Base-by-base conservation (phyloP, 1,284 basidiomycete genomes). In the Cronartium quercuum region DNA sequence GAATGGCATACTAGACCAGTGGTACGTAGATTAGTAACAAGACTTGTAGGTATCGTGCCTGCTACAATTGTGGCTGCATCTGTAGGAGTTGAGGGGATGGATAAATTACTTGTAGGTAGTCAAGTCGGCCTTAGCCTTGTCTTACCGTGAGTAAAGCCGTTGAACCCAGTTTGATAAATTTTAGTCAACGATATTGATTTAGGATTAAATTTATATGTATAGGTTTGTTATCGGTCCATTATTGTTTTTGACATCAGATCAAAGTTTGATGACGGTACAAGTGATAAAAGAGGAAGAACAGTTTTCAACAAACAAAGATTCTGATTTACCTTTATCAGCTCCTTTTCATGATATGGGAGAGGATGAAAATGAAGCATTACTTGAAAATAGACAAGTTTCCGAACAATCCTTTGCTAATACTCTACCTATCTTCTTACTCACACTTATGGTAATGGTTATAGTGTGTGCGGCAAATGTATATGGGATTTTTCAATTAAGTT, bases 51-150 rank as follows among this genome's bases (percentile, higher is more conserved):
- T 3, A 87, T 98, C 42, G 84, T 96, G n/a, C 95, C 95, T 1
- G 89, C 91, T 12, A 86, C 93, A 80, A 84, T 87, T 2, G 90
- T 97, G 47, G 91, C 93, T 0, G 83, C 88, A 12, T 85, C 88
- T 0, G 84, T 91, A 6, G 95, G 95, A 0, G 84, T 87, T 62
- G 78, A 82, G 2, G 95, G 94, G 0, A 86, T 98, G 76, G 88
- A 91, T 81, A 83, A 86, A 0, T 86, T 98, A 69, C 87, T 98
- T 15, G 90, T 97, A 63, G 89, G 87, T 0, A 92, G 89, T 12
- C 95, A 98, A 83, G 94, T 95, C 67, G 86, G 90, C 9, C 86
- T 98, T 29, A 90, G 89, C 57, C 87, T 98, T 79, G 88, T 93
- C 3, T 86, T 98, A 18, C 95, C 94, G 0, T 95, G 38, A 61